Percentiles rank a stretch among this genome's conserved stretches.
Evolutionary conservation across 202 grass and related monocot genomes (phyloP).

Genomic region (Panicum virgatum): DNA sequence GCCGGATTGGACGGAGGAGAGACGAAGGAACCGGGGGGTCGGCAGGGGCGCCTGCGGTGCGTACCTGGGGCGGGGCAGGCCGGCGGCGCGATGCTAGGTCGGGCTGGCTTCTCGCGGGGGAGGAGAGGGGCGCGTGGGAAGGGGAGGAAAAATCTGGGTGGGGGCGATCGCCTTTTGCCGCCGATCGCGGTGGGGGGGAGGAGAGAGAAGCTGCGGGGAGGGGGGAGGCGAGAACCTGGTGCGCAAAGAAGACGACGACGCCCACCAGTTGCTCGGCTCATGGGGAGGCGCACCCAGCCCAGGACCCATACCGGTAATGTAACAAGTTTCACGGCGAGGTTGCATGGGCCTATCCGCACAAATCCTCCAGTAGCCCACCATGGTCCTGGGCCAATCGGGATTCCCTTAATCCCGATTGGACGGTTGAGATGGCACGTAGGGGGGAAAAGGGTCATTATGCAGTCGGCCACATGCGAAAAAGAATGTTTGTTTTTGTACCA

Average conservation of each 20-base stretch:
- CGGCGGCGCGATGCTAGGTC: neutral
- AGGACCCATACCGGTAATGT: too few relatives aligned
- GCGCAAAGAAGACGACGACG: conserved; percentile 43
- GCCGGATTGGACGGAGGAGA: neutral
- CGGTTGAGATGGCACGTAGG: neutral
- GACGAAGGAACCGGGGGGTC: neutral
- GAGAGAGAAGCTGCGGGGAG: conserved; percentile 2
- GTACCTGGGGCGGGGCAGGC: conserved; percentile 33
- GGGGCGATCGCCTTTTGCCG: conserved; percentile 22
- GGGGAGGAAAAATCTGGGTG: neutral
- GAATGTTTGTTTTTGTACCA: too few relatives aligned
- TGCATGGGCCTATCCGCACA: too few relatives aligned
- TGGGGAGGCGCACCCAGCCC: conserved; percentile 16
- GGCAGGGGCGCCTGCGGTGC: neutral
- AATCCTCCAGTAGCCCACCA: too few relatives aligned
- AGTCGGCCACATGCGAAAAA: too few relatives aligned
- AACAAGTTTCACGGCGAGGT: too few relatives aligned
- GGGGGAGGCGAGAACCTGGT: conserved; percentile 33
- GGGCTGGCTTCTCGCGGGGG: neutral
- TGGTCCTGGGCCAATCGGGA: too few relatives aligned
- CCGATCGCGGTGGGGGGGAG: conserved; percentile 18
- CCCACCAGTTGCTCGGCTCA: conserved; percentile 37
- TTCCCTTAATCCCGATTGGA: too few relatives aligned
- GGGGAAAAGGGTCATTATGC: too few relatives aligned
- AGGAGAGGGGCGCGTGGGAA: neutral